Evolutionary conservation across 805 yeast genomes (phyloP), one percentile per base, ranked within the genome.

Genomic region (Pichia thaimueangensis): DNA sequence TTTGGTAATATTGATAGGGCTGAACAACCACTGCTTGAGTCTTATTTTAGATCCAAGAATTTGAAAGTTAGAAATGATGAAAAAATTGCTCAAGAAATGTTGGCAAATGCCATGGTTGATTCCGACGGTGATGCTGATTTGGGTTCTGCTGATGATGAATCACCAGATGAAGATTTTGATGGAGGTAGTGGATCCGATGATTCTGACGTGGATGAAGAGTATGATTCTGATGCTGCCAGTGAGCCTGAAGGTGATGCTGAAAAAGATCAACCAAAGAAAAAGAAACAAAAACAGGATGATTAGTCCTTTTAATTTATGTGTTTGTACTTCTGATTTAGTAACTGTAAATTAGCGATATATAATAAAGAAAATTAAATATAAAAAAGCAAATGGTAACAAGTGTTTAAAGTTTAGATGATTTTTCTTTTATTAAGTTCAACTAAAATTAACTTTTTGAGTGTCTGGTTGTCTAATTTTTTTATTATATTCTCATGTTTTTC

Each of bases 1-100:
- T 91, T 93, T 63, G 94, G 95, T 50, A 86, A 86, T 56, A 84
- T 93, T 52, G 82, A 82, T 48, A 78, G 87, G 60, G 96, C 86
- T 49, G 98, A 93, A 58, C 97, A 89, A 62, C 78, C 74, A 39
- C 66, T 76, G 2, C 70, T 93, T 46, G 95, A 91, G 59, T 71
- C 70, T 34, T 93, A 72, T 69, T 76, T 91, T 63, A 74, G 74
- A 53, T 78, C 82, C 37, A 88, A 86, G 71, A 84, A 83, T 43
- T 66, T 93, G 47, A 71, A 77, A 51, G 86, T 91, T 39, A 83
- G 81, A 68, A 89, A 89, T 59, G 97, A 91, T 57, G 89, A 88
- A 49, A 86, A 80, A 53, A 84, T 87, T 42, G 95, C 91, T 32
- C 87, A 88, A 64, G 80, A 80, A 38, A 73, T 85, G 69, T 67